Evolutionary conservation across 2,329 filamentous ascomycete genomes (phyloP).

Genomic region (Aspergillus chevalieri): DNA sequence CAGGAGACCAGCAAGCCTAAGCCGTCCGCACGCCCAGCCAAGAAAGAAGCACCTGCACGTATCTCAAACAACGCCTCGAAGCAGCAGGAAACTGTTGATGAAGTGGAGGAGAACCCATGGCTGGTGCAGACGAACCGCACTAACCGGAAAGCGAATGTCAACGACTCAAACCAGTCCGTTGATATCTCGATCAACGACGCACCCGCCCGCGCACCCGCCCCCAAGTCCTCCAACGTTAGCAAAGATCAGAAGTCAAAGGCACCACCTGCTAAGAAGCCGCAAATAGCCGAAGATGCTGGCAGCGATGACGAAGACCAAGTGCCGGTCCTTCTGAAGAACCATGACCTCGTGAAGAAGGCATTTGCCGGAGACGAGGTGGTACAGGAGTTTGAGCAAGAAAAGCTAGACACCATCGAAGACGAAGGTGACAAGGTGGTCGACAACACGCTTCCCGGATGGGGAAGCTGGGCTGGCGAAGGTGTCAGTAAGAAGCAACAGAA

Average conservation of each 20-base stretch:
- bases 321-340: constrained; percentile 44
- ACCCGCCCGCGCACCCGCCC: background rate
- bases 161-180: constrained; percentile 25
- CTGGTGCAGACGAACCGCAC: constrained; percentile 29
- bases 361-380: constrained; percentile 86
- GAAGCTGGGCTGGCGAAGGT: constrained; percentile 80
- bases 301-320: constrained; percentile 38
- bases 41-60: constrained; percentile 9
- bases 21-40: constrained; percentile 9
- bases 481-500: constrained; percentile 65
- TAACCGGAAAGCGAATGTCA: constrained; percentile 23
- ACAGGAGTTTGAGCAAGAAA: constrained; percentile 74
- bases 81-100: constrained; percentile 17
- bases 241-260: constrained; percentile 19
- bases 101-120: constrained; percentile 35
- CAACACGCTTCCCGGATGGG: constrained; percentile 89
- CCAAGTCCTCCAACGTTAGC: constrained; percentile 9
- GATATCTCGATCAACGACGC: constrained; percentile 27
- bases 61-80: constrained; percentile 9
- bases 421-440: constrained; percentile 80
- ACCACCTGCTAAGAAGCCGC: constrained; percentile 13
- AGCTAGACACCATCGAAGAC: constrained; percentile 61
- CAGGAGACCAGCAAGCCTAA: constrained; percentile 22
- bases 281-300: constrained; percentile 39
- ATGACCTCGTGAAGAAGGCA: constrained; percentile 68